Base-by-base conservation (phyloP, 805 yeast species). In the Metschnikowia henanensis region DNA sequence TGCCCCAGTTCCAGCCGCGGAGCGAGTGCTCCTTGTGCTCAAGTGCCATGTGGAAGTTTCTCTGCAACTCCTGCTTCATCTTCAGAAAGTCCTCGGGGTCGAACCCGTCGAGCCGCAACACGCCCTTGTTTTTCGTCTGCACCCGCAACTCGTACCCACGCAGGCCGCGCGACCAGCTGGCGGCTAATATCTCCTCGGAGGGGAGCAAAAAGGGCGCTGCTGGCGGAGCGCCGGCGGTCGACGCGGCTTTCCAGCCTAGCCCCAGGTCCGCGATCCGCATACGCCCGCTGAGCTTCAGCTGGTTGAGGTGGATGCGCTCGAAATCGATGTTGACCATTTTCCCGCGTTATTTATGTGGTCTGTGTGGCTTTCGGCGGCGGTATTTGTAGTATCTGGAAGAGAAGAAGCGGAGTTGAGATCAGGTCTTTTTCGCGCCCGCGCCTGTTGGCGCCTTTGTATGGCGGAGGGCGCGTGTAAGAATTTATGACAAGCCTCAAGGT, bases 1-100 rank as follows among this genome's bases (percentile, higher is more conserved):
- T 82, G 42, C 99, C 99, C 99, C 99, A 94, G 66, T 94, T 94
- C 99, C 99, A 94, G 25, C 99, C 99, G 69, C 97, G 80, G 52
- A 94, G 71, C 4, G 97, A 86, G 66, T 94, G 99, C 57, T 92
- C 98, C 57, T 76, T 81, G 50, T 78, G 84, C 56, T 94, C 98
- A 46, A 94, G 74, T 43, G 79, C 78, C 33, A 87, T 71, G 41
- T 67, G 73, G 65, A 90, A 88, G 58, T 85, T 79, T 53, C 90
- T 75, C 59, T 86, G 90, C 53, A 94, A 73, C 53, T 91, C 95
- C 59, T 79, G 85, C 64, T 91, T 92, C 58, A 94, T 71, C 47
- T 84, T 75, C 47, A 81, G 80, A 58, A 87, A 84, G 60, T 92
- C 97, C 47, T 84, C 90, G 26, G 72, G 77, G 49, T 89, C 95